Conservation (phyloP, 352 stramenopile species). For the Globisporangium viniferum region DNA sequence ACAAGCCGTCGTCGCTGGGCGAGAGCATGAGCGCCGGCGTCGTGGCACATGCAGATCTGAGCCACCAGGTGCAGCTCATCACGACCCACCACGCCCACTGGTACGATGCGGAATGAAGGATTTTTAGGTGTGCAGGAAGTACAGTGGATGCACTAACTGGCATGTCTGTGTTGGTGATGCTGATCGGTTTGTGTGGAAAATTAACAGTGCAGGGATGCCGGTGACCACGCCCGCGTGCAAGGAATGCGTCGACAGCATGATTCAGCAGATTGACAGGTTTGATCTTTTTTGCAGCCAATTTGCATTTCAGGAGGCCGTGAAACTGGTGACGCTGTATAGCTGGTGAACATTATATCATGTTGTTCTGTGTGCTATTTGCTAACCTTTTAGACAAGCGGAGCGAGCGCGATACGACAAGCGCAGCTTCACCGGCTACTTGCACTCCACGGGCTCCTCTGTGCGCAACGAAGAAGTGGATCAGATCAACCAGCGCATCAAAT, state of each 20-base stretch:
- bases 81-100: conserved; percentile 70
- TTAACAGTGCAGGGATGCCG: conserved; percentile 45
- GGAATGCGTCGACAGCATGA: conserved; percentile 74
- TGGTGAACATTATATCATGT: no score
- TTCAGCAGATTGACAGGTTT: conserved; percentile 65
- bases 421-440: conserved; percentile 51
- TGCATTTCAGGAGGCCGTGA: no score
- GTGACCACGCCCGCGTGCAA: conserved; percentile 68
- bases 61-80: conserved; percentile 67
- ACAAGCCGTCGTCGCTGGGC: conserved; percentile 26
- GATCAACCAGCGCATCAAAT: conserved; percentile 72
- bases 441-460: conserved; percentile 42
- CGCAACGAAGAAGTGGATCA: conserved; percentile 57
- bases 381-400: conserved; percentile 46
- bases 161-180: no score
- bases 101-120: conserved; percentile 20
- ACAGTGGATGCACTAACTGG: no score
- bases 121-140: no score
- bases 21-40: conserved; percentile 64
- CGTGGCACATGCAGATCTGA: conserved; percentile 64
- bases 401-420: conserved; percentile 73
- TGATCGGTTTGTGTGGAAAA: no score
- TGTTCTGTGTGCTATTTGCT: not conserved
- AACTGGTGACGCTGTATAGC: no score
- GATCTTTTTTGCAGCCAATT: no score